Evolutionary conservation across 1,284 basidiomycete genomes (phyloP).

Genomic region (Puccinia polysora): DNA sequence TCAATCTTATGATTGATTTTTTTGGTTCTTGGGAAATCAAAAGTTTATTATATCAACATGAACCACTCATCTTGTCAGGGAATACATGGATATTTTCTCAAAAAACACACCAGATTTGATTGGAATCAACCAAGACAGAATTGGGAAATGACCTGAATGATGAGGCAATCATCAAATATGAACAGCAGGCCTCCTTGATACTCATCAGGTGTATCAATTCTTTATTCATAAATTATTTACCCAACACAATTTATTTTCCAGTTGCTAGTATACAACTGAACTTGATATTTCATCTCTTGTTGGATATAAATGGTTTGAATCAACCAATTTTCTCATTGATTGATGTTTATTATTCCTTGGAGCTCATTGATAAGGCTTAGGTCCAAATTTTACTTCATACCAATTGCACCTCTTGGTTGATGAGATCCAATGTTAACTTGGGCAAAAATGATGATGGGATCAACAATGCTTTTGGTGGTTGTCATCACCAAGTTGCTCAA

Average conservation of each 20-base stretch:
- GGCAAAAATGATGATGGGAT: background rate
- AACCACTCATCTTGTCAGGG: background rate
- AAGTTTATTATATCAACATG: background rate
- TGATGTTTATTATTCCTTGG: background rate
- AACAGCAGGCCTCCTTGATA: background rate
- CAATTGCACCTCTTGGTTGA: slow-evolving; percentile 1
- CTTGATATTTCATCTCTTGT: slow-evolving; percentile 1
- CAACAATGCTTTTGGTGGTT: too few relatives aligned
- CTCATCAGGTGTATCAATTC: slow-evolving; percentile 11
- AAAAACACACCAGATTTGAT: background rate
- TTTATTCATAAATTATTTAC: background rate
- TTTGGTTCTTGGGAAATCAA: background rate
- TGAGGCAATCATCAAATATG: slow-evolving; percentile 17
- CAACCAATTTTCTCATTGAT: background rate
- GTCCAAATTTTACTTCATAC: slow-evolving; percentile 5
- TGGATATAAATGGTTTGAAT: slow-evolving; percentile 11
- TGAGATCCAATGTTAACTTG: background rate
- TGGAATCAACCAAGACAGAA: background rate
- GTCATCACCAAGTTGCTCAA: background rate
- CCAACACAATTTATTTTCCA: slow-evolving; percentile 9
- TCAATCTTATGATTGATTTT: background rate
- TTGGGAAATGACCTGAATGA: background rate
- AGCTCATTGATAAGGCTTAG: background rate
- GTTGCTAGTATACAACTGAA: background rate
- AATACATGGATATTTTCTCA: background rate